Percentiles rank a stretch among this genome's conserved stretches.
Conservation (phyloP, 352 stramenopile species). For the Phytophthora fragariaefolia region DNA sequence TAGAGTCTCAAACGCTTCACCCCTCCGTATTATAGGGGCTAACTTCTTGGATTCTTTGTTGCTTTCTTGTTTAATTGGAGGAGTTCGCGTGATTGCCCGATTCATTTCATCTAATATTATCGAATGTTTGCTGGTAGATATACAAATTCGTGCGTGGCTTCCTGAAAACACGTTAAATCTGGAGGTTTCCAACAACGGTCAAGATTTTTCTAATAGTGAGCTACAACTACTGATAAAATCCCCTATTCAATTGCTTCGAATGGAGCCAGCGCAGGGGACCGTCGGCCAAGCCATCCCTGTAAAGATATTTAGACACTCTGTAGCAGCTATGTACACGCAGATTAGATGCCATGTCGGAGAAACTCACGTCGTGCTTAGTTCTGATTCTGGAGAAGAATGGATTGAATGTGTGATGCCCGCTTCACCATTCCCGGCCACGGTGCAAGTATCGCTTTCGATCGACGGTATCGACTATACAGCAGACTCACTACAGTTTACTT, state of each 20-base stretch:
- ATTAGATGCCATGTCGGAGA: constrained; percentile 56
- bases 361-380: constrained; percentile 25
- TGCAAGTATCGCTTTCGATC: constrained; percentile 34
- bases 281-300: constrained; percentile 28
- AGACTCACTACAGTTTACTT: constrained; percentile 37
- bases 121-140: constrained; percentile 37
- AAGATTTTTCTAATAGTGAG: constrained; percentile 91
- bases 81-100: constrained; percentile 9
- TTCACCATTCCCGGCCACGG: background rate
- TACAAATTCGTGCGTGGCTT: constrained; percentile 6
- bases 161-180: constrained; percentile 40
- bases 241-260: constrained; percentile 22
- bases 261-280: constrained; percentile 31
- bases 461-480: constrained; percentile 44
- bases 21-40: constrained; percentile 23
- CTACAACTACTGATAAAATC: constrained; percentile 63
- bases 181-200: constrained; percentile 93
- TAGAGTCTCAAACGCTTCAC: constrained; percentile 8
- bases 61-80: constrained; percentile 46
- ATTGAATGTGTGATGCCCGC: constrained; percentile 48
- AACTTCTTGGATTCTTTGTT: constrained; percentile 54
- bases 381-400: constrained; percentile 36
- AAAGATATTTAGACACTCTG: constrained; percentile 32
- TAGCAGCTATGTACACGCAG: constrained; percentile 35
- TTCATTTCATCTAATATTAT: constrained; percentile 42